A percentile compares a stretch with the other conserved stretches of the same genome.
Evolutionary conservation across 495 filamentous ascomycete genomes (phyloP).

Genomic region (Penicillium simplicissimum): DNA sequence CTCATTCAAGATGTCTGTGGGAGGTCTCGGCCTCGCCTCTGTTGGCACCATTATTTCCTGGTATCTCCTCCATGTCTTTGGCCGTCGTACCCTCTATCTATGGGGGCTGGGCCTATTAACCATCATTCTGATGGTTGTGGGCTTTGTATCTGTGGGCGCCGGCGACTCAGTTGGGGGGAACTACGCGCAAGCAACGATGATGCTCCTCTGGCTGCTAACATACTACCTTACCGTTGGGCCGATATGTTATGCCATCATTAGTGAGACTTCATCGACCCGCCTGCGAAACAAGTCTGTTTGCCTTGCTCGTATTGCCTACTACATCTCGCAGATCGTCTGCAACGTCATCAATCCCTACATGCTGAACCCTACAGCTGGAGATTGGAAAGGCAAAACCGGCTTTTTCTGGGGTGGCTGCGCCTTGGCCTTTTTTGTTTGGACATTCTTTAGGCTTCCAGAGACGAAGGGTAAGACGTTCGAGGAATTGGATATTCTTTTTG

Average conservation of each 20-base stretch:
- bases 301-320: conserved; percentile 35
- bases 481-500: conserved; percentile 60
- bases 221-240: conserved; percentile 48
- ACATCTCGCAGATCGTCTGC: conserved; percentile 33
- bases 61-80: conserved; percentile 48
- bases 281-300: conserved; percentile 42
- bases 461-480: conserved; percentile 51
- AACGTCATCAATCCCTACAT: conserved; percentile 37
- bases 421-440: conserved; percentile 33
- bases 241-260: conserved; percentile 35
- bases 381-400: conserved; percentile 42
- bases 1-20: conserved; percentile 34
- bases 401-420: conserved; percentile 38
- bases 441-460: conserved; percentile 46
- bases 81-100: conserved; percentile 54
- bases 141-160: conserved; percentile 33
- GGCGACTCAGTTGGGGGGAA: conserved; percentile 20
- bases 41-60: conserved; percentile 54
- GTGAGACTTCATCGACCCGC: conserved; percentile 41
- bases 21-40: conserved; percentile 47
- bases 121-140: conserved; percentile 44
- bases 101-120: conserved; percentile 45
- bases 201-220: conserved; percentile 42
- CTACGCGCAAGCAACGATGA: conserved; percentile 36
- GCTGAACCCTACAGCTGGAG: conserved; percentile 41